Evolutionary conservation across 2,329 filamentous ascomycete species (phyloP).

Genomic region (Cordyceps javanica): DNA sequence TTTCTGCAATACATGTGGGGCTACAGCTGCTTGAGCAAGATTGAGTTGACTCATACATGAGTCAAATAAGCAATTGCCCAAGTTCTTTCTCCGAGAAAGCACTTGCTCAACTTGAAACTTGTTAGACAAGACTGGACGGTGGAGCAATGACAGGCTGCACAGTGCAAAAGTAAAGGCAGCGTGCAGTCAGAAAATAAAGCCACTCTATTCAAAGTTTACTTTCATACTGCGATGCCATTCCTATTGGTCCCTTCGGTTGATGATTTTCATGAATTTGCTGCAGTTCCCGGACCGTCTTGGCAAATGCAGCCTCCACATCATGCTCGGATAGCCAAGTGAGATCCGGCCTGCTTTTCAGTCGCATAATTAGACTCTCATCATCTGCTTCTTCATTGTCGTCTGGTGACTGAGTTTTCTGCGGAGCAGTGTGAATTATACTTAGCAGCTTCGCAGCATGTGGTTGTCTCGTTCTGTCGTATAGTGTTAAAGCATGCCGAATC

Average conservation of each 20-base stretch:
- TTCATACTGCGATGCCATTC: not conserved
- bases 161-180: too few relatives aligned
- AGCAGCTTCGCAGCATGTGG: constrained; percentile 14
- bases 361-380: constrained; percentile 7
- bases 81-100: not conserved
- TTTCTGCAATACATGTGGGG: not conserved
- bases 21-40: not conserved
- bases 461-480: constrained; percentile 14
- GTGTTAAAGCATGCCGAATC: not conserved
- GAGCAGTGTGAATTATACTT: constrained; percentile 9
- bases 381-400: not conserved
- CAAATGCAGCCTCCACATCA: constrained; percentile 14
- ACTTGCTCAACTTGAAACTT: not conserved
- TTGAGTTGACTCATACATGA: not conserved
- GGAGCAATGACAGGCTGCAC: not conserved
- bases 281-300: not conserved
- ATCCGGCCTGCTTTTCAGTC: constrained; percentile 14
- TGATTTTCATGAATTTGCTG: not conserved
- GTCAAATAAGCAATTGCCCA: not conserved
- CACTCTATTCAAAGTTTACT: not conserved
- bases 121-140: not conserved
- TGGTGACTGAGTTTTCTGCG: not conserved
- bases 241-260: too few relatives aligned
- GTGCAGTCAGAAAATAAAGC: not conserved
- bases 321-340: constrained; percentile 16